Evolutionary conservation across 177 flowering plant species (phyloP), one percentile per base, ranked within the genome.

Genomic region (Vitis hybrid): DNA sequence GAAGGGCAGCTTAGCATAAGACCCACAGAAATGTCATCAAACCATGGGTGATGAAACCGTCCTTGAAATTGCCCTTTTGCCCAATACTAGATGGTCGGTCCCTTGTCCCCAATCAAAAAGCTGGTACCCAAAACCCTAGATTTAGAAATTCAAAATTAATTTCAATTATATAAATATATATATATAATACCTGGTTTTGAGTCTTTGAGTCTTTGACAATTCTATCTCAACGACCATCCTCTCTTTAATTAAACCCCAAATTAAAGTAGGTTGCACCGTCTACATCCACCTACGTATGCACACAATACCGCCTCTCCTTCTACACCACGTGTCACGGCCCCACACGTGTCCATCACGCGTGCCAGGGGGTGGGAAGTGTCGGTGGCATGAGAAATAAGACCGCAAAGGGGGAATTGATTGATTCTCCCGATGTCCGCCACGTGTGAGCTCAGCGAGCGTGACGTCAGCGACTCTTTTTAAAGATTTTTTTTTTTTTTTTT

Each of bases 221-320:
- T 13, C 49, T 32, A 30, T 50, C 9, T 55, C 57, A 62, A 56
- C 72, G 23, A 60, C 51, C 66, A 11, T 23, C 55, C 23, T 18
- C 32, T 18, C 8, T 21, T 39, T 39, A 39, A 39, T 39, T 39
- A 39, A 39, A 6, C 45, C 34, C 45, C 13, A 12, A 56, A 2
- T 48, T 19, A 23, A 3, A 63, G 66, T 57, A 30, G 67, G 81
- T 73, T 75, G 72, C 71, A 75, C 74, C 74, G 77, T 80, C 79
- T 32, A 63, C 63, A 59, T 80, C 78, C 45, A 48, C 56, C 26
- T 4, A 59, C 70, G 79, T 65, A 66, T 68, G 65, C 73, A 34
- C 21, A 17, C 26, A 19, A 64, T 23, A 62, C 39, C 45, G 6
- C 45, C 45, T 39, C 6, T 7, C 6, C 0, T 13, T 3, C 50